Evolutionary conservation across 225 moss, liverwort and hornwort species (phyloP).

Genomic region (Asterella californica): DNA sequence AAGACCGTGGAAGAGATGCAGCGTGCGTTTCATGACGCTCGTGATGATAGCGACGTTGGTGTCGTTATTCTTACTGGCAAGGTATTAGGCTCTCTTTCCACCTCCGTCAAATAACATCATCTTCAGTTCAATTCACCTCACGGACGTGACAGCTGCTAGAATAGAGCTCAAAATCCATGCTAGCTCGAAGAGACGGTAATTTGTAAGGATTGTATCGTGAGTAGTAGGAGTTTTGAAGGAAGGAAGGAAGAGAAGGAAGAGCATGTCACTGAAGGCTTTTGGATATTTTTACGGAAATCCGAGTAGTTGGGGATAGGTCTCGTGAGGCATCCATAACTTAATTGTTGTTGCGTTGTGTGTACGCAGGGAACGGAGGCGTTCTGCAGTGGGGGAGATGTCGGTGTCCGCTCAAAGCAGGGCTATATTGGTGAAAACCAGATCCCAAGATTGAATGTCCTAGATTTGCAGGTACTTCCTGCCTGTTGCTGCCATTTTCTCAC

Average conservation of each 20-base stretch:
- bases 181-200: neutral
- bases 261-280: neutral
- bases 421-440: constrained; percentile 81
- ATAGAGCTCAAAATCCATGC: neutral
- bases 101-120: neutral
- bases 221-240: too few species aligned
- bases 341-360: neutral
- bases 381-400: constrained; percentile 96
- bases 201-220: neutral
- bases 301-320: neutral
- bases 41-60: constrained; percentile 83
- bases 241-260: neutral
- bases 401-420: constrained; percentile 75
- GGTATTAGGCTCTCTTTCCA: constrained; percentile 39
- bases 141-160: neutral
- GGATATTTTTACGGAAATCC: neutral
- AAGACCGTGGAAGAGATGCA: constrained; percentile 77
- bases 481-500: neutral
- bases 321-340: neutral
- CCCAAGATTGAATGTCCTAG: constrained; percentile 83
- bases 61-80: constrained; percentile 94
- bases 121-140: neutral
- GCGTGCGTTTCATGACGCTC: constrained; percentile 74
- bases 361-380: constrained; percentile 85
- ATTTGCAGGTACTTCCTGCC: constrained; percentile 63